Base-by-base conservation (phyloP, 352 stramenopile genomes). In the Globisporangium nodosum region DNA sequence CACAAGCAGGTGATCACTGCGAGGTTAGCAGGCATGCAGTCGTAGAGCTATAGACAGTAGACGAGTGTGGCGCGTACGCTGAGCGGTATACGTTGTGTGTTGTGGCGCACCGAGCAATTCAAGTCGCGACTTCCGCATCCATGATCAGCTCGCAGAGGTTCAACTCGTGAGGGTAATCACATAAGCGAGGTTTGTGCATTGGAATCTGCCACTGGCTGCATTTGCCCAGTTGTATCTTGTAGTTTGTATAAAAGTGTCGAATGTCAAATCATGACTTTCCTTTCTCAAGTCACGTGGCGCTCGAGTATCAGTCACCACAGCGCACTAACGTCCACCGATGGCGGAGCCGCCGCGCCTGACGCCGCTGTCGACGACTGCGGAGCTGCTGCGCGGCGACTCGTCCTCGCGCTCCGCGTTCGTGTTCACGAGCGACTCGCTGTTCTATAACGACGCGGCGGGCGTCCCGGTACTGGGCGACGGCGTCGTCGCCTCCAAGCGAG, bases 371-470 rank as follows among this genome's bases (percentile, higher is more conserved):
- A 37, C 51, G 5, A 13, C 24, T 3, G 33, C 20, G 18, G 51
- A 47, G 35, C 33, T 56, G 20, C 33, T 56, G 18, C n/a, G 16
- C 27, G 12, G 12, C 31, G 55, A 61, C 37, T 55, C 33, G 56
- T 56, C 56, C 47, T 51, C 56, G 48, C 50, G 48, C 48, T 53
- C 56, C 21, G 31, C 13, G 9, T 49, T 51, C 39, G 35, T 49
- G 21, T 61, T 37, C 56, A 35, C 54, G 8, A 43, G 20, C 12
- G 39, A 48, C 42, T 35, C 8, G 31, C 45, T 49, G 24, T 61
- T 46, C 56, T 27, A 45, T 4, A 43, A 16, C 12, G 39, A 49
- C 43, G 18, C 11, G 5, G 49, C 31, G 1, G 24, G 37, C 27
- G n/a, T 52, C 1, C 39, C 35, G 24, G 45, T 59, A 43, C 43